Evolutionary conservation across 345 rosid species (phyloP).

Genomic region (Acer negundo): DNA sequence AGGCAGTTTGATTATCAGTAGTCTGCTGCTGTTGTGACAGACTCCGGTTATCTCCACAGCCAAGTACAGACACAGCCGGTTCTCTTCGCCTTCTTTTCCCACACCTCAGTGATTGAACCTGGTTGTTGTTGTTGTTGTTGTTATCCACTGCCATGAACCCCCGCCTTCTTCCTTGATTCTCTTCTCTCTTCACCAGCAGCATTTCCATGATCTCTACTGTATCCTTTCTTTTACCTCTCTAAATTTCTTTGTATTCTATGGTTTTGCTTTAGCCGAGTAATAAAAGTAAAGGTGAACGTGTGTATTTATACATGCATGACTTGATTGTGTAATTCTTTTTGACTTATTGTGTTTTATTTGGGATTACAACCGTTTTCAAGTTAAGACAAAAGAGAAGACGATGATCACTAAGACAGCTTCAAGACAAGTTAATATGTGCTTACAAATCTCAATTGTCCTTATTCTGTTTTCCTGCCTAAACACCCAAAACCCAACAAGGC

Average conservation of each 20-base stretch:
- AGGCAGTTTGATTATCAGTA: constrained; percentile 33
- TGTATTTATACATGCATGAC: constrained; percentile 3
- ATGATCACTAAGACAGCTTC: constrained; percentile 19
- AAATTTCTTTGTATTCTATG: neutral
- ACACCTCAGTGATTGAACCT: constrained; percentile 23
- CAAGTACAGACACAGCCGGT: constrained; percentile 17
- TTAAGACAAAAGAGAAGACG: constrained; percentile 22
- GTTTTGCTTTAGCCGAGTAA: constrained; percentile 7
- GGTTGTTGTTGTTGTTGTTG: constrained; percentile 15
- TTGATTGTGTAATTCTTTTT: constrained; percentile 19
- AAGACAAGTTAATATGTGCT: constrained; percentile 12
- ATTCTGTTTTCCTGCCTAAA: constrained; percentile 10
- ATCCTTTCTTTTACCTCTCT: neutral
- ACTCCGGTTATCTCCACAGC: constrained; percentile 12
- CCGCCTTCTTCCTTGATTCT: constrained; percentile 30
- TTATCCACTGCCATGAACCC: constrained; percentile 4
- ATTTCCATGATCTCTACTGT: constrained; percentile 28
- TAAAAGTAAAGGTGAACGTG: neutral
- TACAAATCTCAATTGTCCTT: constrained; percentile 19
- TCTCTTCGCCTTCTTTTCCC: constrained; percentile 54
- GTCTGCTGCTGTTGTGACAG: constrained; percentile 35
- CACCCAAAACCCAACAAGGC: neutral
- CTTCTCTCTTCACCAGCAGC: constrained; percentile 45
- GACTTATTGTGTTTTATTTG: constrained; percentile 17
- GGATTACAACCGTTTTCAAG: constrained; percentile 13